Evolutionary conservation across 129 eudicot species (phyloP).

Genomic region (Dittrichia graveolens): DNA sequence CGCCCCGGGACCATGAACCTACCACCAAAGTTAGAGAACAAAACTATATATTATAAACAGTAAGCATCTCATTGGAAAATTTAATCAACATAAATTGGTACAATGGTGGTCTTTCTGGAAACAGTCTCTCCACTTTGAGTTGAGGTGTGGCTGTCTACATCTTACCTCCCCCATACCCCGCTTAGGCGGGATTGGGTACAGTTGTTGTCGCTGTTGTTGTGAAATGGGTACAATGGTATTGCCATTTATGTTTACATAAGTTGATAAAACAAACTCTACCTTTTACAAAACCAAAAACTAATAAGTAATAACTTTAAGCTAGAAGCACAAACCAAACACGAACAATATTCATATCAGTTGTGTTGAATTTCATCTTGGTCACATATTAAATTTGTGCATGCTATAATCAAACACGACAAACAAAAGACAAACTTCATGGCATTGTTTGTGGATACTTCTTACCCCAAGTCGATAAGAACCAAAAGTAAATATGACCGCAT

Average conservation of each 20-base stretch:
- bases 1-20: conserved; percentile 99
- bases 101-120: too few relatives aligned
- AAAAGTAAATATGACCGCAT: conserved; percentile 74
- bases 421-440: background rate
- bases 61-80: background rate
- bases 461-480: conserved; percentile 89
- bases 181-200: too few relatives aligned
- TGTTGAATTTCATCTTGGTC: background rate
- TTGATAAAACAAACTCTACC: too few relatives aligned
- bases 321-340: background rate
- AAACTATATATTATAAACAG: background rate
- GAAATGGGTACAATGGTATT: too few relatives aligned
- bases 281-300: too few relatives aligned
- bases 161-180: too few relatives aligned
- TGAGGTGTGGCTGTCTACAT: too few relatives aligned
- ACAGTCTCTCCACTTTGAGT: too few relatives aligned
- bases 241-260: too few relatives aligned
- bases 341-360: background rate
- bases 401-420: conserved; percentile 1
- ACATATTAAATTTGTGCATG: background rate
- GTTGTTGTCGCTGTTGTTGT: too few relatives aligned
- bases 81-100: background rate
- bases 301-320: background rate
- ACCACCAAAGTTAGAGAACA: conserved; percentile 28
- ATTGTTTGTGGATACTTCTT: conserved; percentile 13